These are phyloP conservation scores for Amanita rubescens DNA, from an alignment of 768 basidiomycete genomes.

Conservation along the genomic window DNA sequence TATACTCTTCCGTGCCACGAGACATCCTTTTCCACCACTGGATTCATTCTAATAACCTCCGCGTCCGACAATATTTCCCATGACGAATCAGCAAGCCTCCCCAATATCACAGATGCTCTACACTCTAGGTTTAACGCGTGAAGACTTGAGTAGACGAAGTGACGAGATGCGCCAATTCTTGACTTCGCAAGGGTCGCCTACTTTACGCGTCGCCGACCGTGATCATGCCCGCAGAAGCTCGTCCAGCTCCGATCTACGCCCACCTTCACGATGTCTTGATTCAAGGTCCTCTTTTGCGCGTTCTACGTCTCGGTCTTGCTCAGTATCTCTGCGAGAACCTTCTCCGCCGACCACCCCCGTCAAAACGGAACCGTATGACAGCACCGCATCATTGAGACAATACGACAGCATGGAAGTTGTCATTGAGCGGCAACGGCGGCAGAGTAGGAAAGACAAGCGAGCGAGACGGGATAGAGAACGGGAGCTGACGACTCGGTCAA, in stretches of 20 bases:
- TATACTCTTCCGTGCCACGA: background rate
- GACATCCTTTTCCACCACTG: background rate
- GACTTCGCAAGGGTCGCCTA: slow-evolving; percentile 40
- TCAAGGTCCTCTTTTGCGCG: slow-evolving; percentile 31
- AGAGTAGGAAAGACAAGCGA: slow-evolving; percentile 45
- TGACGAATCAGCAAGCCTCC: slow-evolving; percentile 41
- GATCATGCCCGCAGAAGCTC: slow-evolving; percentile 25
- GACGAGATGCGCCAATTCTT: slow-evolving; percentile 79
- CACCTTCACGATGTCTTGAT: slow-evolving; percentile 28
- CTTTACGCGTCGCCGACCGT: slow-evolving; percentile 38
- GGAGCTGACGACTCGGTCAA: slow-evolving; percentile 26
- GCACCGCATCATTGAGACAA: slow-evolving; percentile 40
- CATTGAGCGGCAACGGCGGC: slow-evolving; percentile 65
- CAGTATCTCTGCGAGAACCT: slow-evolving; percentile 43
- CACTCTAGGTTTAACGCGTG: slow-evolving; percentile 69
- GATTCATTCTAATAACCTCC: background rate
- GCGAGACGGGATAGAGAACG: slow-evolving; percentile 42
- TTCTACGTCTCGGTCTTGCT: slow-evolving; percentile 37
- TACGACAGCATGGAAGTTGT: slow-evolving; percentile 75
- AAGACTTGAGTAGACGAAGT: slow-evolving; percentile 64
- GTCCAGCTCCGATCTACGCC: slow-evolving; percentile 22
- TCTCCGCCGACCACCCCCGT: slow-evolving; percentile 56
- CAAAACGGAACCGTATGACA: slow-evolving; percentile 54
- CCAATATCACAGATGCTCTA: slow-evolving; percentile 69
- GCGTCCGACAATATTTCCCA: slow-evolving; percentile 13